phyloP scores from a whole-genome alignment of 495 filamentous ascomycete species.

The Aspergillus cavernicola region DNA sequence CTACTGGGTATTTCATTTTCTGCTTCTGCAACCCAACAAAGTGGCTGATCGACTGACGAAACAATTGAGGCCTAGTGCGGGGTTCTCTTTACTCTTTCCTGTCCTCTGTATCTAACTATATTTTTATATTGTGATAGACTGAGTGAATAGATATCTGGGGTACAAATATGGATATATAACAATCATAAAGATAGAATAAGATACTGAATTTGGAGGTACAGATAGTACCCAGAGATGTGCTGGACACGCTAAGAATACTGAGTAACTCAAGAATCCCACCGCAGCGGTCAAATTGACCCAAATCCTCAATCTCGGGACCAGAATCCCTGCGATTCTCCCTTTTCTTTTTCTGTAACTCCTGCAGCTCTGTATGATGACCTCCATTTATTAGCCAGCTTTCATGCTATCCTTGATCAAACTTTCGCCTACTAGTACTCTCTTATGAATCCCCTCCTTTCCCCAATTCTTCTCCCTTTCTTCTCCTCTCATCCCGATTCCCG shows the following conservation, averaged over 20 bases:
- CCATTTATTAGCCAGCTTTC: not conserved
- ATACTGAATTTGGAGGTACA: too few relatives aligned
- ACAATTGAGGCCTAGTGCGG: slow-evolving; percentile 7
- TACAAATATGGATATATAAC: too few relatives aligned
- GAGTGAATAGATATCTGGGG: too few relatives aligned
- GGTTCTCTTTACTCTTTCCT: too few relatives aligned
- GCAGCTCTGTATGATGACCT: not conserved
- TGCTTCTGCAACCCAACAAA: slow-evolving; percentile 8
- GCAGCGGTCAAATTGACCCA: slow-evolving; percentile 5
- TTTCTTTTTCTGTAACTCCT: slow-evolving; percentile 12
- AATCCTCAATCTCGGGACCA: slow-evolving; percentile 10
- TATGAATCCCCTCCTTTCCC: not conserved
- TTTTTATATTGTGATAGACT: too few relatives aligned
- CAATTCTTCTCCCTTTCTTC: not conserved
- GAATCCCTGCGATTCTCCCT: slow-evolving; percentile 7
- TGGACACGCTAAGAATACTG: too few relatives aligned
- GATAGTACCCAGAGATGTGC: too few relatives aligned
- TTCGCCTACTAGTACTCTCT: not conserved
- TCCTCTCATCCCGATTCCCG: not conserved
- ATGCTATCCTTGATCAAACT: not conserved
- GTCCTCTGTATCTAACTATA: too few relatives aligned
- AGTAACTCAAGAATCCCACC: not conserved
- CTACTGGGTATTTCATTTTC: not conserved
- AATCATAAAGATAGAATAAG: too few relatives aligned
- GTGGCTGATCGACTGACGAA: slow-evolving; percentile 11